Conservation (phyloP, 2,329 filamentous ascomycete genomes). For the Lachnellula occidentalis region DNA sequence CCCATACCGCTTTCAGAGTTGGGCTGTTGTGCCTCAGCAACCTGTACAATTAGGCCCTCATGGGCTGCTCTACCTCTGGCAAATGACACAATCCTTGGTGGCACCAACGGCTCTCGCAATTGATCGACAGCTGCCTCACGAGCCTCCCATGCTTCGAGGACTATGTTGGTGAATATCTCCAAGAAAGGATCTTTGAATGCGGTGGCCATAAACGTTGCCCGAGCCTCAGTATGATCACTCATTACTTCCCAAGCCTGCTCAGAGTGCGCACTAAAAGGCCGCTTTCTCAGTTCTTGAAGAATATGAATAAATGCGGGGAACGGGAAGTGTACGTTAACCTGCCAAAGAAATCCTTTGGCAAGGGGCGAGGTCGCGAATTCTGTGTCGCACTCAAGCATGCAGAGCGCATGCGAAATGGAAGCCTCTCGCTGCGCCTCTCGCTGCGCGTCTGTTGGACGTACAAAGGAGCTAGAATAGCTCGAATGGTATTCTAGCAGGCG, state of each 20-base stretch:
- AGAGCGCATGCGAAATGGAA: constrained; percentile 28
- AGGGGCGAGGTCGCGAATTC: constrained; percentile 27
- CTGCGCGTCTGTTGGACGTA: constrained; percentile 10
- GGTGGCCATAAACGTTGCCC: constrained; percentile 12
- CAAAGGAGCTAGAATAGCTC: constrained; percentile 14
- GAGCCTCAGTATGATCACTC: constrained; percentile 25
- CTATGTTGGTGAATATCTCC: constrained; percentile 19
- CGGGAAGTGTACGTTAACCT: constrained; percentile 29
- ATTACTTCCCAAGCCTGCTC: constrained; percentile 28
- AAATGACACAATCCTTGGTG: constrained; percentile 21
- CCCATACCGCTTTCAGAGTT: not conserved
- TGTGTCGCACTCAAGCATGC: constrained; percentile 31
- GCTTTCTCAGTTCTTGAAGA: constrained; percentile 27
- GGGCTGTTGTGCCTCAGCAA: not conserved
- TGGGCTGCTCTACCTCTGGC: constrained; percentile 17
- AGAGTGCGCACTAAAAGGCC: constrained; percentile 21
- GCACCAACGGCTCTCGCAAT: constrained; percentile 12
- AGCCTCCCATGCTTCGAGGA: constrained; percentile 26
- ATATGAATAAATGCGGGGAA: constrained; percentile 32
- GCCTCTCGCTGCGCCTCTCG: constrained; percentile 26
- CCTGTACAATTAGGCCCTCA: constrained; percentile 2
- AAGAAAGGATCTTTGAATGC: constrained; percentile 21
- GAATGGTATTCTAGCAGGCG: constrained; percentile 27
- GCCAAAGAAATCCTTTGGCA: constrained; percentile 30
- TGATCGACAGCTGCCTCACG: constrained; percentile 16